Evolutionary conservation across 495 filamentous ascomycete genomes (phyloP), one percentile per base, ranked within the genome.

Genomic region (Penicillium pancosmium): DNA sequence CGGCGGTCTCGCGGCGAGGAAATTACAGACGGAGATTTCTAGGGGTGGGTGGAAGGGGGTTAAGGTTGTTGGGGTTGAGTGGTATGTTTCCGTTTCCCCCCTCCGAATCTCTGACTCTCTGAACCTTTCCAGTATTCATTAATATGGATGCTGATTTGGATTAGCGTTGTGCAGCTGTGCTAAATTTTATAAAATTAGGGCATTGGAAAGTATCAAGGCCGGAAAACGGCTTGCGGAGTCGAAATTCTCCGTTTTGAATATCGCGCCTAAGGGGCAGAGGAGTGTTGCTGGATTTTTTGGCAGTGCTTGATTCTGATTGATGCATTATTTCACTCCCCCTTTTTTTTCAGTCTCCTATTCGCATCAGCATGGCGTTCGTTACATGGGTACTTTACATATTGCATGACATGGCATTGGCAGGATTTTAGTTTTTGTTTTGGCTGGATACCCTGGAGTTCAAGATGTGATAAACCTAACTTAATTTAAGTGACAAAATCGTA

Each of bases 31-130:
- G 68, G 93, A 97, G 72, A 88, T 96, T 53, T 67, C 71, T 44
- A 78, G 87, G 4, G 82, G 85, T 19, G 73, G 74, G 10, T 77
- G 72, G 68, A 73, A 67, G 56, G 86, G 82, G 12, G 76, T 96
- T n/a, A 95, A 86, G 79, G 90, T 87, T 68, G 90, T 98, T 50
- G 81, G 80, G 40, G 91, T 88, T 13, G 88, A 96, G 62, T 98
- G 94, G 93, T 91, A 68, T 59, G 80, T 78, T 57, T 35, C 10
- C 44, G 46, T 34, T 55, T 57, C 58, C 25, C 53, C 19, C 55
- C 52, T 36, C 15, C 1, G 34, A 4, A 2, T 36, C 34, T 13
- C 9, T 36, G 5, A n/a, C n/a, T n/a, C n/a, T 36, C 1, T 13
- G 12, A 10, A 36, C 13, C 1, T 36, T 23, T 23, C 23, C 23